phyloP scores from a whole-genome alignment of 1,284 basidiomycete species.

The Ustilago vetiveriae region DNA sequence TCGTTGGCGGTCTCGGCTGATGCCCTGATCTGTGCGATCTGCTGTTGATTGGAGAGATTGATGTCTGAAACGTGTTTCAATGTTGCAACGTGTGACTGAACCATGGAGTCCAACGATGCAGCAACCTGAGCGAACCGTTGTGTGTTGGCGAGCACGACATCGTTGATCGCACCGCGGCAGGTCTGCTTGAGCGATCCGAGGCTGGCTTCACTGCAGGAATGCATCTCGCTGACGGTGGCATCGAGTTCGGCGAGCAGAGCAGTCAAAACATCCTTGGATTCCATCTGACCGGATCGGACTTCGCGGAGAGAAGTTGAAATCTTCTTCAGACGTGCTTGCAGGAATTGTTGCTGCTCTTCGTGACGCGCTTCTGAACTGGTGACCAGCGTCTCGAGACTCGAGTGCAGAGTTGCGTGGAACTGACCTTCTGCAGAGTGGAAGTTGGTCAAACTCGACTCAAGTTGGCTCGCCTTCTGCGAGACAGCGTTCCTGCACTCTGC shows the following conservation, averaged over 20 bases:
- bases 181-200: constrained; percentile 65
- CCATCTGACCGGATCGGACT: constrained; percentile 21
- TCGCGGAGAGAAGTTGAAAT: constrained; percentile 25
- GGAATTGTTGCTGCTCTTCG: constrained; percentile 71
- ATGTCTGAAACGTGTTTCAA: constrained; percentile 74
- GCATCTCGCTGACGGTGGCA: constrained; percentile 72
- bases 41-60: constrained; percentile 67
- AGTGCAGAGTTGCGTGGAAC: constrained; percentile 71
- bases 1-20: constrained; percentile 72
- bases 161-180: constrained; percentile 66
- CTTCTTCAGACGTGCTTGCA: constrained; percentile 44
- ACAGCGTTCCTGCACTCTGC: constrained; percentile 74
- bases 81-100: constrained; percentile 73
- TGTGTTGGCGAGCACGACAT: constrained; percentile 54
- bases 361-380: constrained; percentile 73
- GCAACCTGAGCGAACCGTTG: constrained; percentile 55
- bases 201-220: constrained; percentile 73
- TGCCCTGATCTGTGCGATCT: constrained; percentile 71
- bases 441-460: constrained; percentile 74
- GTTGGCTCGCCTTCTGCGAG: constrained; percentile 70
- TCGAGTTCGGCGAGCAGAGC: constrained; percentile 75
- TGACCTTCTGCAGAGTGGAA: constrained; percentile 74
- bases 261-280: constrained; percentile 72
- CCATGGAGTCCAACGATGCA: constrained; percentile 65
- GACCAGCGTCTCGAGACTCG: constrained; percentile 26